Conservation (phyloP, 2,329 filamentous ascomycete species). For the Paracoccidioides brasiliensis region DNA sequence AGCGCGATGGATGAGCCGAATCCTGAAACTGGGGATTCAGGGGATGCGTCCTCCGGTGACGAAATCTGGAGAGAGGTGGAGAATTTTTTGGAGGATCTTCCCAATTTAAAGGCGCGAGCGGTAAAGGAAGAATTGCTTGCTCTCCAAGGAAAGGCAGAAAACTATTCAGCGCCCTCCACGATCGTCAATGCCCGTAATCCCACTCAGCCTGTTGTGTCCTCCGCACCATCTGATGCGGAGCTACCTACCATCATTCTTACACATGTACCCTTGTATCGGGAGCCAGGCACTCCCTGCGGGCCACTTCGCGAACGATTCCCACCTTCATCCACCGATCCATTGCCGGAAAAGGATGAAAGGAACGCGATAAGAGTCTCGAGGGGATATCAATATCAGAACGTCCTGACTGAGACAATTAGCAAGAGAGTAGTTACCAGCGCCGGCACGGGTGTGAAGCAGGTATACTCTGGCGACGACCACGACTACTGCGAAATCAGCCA, state of each 20-base stretch:
- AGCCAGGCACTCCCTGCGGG: constrained; percentile 73
- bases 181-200: constrained; percentile 46
- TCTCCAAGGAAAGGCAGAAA: constrained; percentile 48
- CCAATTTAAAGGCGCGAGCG: constrained; percentile 51
- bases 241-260: constrained; percentile 81
- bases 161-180: constrained; percentile 44
- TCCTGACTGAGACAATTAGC: constrained; percentile 65
- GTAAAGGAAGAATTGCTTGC: constrained; percentile 55
- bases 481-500: constrained; percentile 92
- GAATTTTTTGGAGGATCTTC: constrained; percentile 59
- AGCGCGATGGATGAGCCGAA: constrained; percentile 56
- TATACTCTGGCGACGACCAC: constrained; percentile 94
- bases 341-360: constrained; percentile 46
- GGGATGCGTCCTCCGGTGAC: constrained; percentile 40
- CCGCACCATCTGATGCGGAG: constrained; percentile 29
- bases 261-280: constrained; percentile 79
- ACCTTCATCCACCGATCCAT: constrained; percentile 50
- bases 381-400: constrained; percentile 96
- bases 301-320: constrained; percentile 74
- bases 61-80: constrained; percentile 62
- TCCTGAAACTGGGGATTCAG: constrained; percentile 34
- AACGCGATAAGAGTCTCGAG: constrained; percentile 65
- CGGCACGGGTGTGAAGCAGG: constrained; percentile 61
- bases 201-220: constrained; percentile 10
- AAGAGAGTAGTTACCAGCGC: constrained; percentile 61